Conservation (phyloP, 495 filamentous ascomycete genomes). For the Cladorrhinum samala region DNA sequence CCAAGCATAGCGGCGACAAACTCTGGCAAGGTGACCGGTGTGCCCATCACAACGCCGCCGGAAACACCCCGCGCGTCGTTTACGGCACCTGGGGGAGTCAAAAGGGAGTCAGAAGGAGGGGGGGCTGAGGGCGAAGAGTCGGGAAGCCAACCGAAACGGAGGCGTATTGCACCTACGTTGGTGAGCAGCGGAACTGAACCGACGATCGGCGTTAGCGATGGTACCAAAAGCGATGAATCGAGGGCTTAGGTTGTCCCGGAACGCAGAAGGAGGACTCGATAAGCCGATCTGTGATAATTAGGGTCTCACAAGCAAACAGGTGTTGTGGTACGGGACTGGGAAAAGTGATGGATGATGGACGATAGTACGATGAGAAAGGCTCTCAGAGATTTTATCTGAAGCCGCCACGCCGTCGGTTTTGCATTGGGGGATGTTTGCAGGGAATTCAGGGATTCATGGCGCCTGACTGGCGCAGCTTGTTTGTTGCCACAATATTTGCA, state of each 20-base stretch:
- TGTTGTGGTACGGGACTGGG: neutral
- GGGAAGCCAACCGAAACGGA: constrained; percentile 54
- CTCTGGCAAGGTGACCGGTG: constrained; percentile 49
- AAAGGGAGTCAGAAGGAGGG: constrained; percentile 53
- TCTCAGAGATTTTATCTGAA: neutral
- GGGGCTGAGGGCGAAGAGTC: constrained; percentile 43
- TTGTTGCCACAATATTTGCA: neutral
- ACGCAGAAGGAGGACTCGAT: neutral
- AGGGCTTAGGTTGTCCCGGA: constrained; percentile 11
- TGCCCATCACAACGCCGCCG: constrained; percentile 67
- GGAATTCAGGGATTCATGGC: neutral
- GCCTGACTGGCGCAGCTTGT: neutral
- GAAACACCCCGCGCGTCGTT: constrained; percentile 61
- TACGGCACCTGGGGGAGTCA: constrained; percentile 46
- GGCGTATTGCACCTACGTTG: constrained; percentile 71
- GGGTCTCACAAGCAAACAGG: neutral
- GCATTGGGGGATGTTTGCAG: neutral
- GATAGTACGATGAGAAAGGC: too few species aligned
- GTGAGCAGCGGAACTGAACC: constrained; percentile 29
- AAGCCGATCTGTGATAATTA: neutral
- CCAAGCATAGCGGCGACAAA: constrained; percentile 67
- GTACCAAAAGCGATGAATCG: constrained; percentile 9
- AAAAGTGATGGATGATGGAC: neutral
- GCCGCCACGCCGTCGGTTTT: neutral
- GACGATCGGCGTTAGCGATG: neutral